A percentile compares a stretch with the other conserved stretches of the same genome.
These are phyloP conservation scores for Termitomyces sp. DNA, from an alignment of 768 basidiomycete genomes.

Conservation along the genomic window DNA sequence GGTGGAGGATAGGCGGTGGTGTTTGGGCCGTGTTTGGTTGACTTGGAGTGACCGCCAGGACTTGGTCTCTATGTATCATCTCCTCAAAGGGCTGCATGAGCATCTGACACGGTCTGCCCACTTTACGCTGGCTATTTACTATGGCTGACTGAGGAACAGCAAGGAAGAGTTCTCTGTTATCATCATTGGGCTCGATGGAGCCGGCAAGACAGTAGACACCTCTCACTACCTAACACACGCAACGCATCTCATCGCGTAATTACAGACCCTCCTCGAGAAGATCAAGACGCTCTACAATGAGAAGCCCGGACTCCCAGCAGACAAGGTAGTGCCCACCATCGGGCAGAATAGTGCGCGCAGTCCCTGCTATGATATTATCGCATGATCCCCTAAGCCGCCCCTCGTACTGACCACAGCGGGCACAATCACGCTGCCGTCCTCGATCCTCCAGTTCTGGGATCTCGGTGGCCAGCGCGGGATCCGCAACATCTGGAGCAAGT, in stretches of 20 bases:
- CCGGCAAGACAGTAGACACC: slow-evolving; percentile 79
- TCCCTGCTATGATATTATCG: not conserved
- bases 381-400: not conserved
- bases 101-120: slow-evolving; percentile 71
- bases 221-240: not conserved
- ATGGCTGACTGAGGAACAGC: slow-evolving; percentile 30
- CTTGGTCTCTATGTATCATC: slow-evolving; percentile 74
- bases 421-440: slow-evolving; percentile 89
- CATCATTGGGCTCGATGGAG: slow-evolving; percentile 90
- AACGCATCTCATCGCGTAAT: slow-evolving; percentile 2
- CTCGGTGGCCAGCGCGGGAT: slow-evolving; percentile 94
- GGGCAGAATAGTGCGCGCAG: slow-evolving; percentile 87
- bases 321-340: slow-evolving; percentile 94
- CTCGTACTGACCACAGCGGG: slow-evolving; percentile 65
- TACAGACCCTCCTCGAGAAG: slow-evolving; percentile 82
- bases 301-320: slow-evolving; percentile 80
- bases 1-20: slow-evolving; percentile 14
- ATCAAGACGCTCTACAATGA: slow-evolving; percentile 93
- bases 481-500: slow-evolving; percentile 88
- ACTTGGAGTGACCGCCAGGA: slow-evolving; percentile 2
- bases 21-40: slow-evolving; percentile 7
- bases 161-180: slow-evolving; percentile 93
- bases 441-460: slow-evolving; percentile 96
- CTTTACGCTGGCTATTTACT: not conserved
- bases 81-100: slow-evolving; percentile 88